These are phyloP conservation scores for Daldinia vernicosa DNA, from an alignment of 495 filamentous ascomycete species.

Conservation along the genomic window DNA sequence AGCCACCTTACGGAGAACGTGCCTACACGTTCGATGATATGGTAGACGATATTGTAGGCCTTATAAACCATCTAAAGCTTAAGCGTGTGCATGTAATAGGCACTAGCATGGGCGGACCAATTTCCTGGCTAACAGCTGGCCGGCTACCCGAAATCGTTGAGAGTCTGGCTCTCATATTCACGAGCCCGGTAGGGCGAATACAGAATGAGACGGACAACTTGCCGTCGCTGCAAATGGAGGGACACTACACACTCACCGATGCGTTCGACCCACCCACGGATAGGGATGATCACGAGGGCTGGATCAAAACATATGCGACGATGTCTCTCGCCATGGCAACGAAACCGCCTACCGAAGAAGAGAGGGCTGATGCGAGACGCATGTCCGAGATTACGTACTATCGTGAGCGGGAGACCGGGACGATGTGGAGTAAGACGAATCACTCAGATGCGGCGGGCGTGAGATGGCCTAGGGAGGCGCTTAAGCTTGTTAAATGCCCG, in stretches of 20 bases:
- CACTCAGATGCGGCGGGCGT: not conserved
- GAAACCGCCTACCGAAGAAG: not conserved
- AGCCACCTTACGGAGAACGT: not conserved
- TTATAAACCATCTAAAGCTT: not conserved
- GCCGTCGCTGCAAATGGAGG: not conserved
- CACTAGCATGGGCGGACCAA: not conserved
- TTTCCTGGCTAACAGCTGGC: not conserved
- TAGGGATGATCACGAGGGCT: not conserved
- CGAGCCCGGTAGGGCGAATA: not conserved
- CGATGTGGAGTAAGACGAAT: not conserved
- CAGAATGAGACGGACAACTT: not conserved
- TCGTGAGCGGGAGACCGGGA: not conserved
- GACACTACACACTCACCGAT: not conserved
- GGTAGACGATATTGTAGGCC: not conserved
- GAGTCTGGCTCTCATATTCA: not conserved
- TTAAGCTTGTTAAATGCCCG: not conserved
- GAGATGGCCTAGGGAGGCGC: not conserved
- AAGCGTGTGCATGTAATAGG: not conserved
- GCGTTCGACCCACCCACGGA: not conserved
- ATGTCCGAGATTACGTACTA: not conserved
- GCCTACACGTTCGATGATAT: not conserved
- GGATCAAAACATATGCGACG: not conserved
- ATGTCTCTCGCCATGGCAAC: not conserved
- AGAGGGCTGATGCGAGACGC: not conserved
- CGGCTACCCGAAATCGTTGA: not conserved